Percentiles rank a stretch among this genome's conserved stretches.
Evolutionary conservation across 139 green algal species (phyloP).

Genomic region (Tetradesmus lagerheimii): DNA sequence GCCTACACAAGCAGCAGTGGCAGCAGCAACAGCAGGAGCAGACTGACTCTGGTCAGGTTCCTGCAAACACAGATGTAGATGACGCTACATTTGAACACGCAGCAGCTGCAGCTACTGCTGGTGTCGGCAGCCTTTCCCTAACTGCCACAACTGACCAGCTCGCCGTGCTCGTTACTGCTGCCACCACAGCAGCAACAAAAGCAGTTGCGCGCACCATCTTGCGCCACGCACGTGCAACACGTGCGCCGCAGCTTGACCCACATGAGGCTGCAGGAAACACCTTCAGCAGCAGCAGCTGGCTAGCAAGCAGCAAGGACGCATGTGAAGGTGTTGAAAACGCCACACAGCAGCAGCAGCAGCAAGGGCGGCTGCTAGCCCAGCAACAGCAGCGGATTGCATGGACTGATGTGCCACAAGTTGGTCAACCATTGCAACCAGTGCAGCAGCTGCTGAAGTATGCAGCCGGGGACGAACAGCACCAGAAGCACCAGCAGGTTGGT

Average conservation of each 20-base stretch:
- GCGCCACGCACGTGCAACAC: neutral
- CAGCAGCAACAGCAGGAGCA: neutral
- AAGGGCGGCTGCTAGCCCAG: neutral
- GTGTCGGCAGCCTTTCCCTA: neutral
- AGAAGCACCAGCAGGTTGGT: neutral
- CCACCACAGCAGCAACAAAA: conserved; percentile 37
- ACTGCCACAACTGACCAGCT: conserved; percentile 24
- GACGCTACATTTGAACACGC: neutral
- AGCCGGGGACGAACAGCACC: neutral
- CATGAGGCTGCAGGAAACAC: neutral
- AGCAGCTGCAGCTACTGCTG: neutral
- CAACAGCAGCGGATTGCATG: neutral
- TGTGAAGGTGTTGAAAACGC: neutral
- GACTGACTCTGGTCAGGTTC: neutral
- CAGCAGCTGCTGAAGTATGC: conserved; percentile 39
- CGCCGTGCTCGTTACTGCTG: conserved; percentile 19
- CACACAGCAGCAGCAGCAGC: neutral
- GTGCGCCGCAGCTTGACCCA: neutral
- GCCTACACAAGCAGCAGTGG: neutral
- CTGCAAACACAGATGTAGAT: neutral
- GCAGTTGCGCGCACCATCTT: conserved; percentile 22
- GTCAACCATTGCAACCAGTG: neutral
- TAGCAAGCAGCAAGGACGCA: neutral
- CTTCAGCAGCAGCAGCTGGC: neutral
- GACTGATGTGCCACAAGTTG: neutral